These are phyloP conservation scores for Tulasnella sp. DNA, from an alignment of 768 basidiomycete genomes.

Conservation along the genomic window DNA sequence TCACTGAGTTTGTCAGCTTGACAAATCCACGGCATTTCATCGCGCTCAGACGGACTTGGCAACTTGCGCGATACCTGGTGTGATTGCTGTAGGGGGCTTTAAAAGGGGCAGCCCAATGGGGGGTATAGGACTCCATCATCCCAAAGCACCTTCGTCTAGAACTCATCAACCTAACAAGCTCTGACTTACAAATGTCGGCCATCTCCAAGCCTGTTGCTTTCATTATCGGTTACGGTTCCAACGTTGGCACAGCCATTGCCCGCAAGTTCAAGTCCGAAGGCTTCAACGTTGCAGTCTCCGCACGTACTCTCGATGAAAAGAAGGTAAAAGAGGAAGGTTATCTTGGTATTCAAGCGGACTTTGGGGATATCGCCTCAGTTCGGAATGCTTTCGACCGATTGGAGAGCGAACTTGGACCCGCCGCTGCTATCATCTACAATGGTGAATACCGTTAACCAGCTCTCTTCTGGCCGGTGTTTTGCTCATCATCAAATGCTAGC, in stretches of 20 bases:
- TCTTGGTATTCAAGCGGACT: background rate
- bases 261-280: background rate
- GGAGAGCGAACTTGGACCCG: background rate
- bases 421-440: background rate
- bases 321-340: background rate
- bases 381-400: background rate
- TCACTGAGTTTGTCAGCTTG: background rate
- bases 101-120: background rate
- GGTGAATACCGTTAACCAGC: background rate
- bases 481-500: background rate
- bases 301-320: background rate
- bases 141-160: background rate
- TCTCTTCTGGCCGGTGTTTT: too few relatives aligned
- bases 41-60: background rate
- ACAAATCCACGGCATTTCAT: background rate
- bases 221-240: conserved; percentile 28
- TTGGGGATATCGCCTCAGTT: background rate
- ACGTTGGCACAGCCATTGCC: conserved; percentile 11
- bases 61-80: background rate
- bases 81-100: background rate
- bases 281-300: background rate
- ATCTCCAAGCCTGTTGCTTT: conserved; percentile 20
- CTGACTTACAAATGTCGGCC: background rate
- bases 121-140: background rate
- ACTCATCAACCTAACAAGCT: background rate